These are phyloP conservation scores for Rosa persica DNA, from an alignment of 306 rosid genomes.

Conservation along the genomic window DNA sequence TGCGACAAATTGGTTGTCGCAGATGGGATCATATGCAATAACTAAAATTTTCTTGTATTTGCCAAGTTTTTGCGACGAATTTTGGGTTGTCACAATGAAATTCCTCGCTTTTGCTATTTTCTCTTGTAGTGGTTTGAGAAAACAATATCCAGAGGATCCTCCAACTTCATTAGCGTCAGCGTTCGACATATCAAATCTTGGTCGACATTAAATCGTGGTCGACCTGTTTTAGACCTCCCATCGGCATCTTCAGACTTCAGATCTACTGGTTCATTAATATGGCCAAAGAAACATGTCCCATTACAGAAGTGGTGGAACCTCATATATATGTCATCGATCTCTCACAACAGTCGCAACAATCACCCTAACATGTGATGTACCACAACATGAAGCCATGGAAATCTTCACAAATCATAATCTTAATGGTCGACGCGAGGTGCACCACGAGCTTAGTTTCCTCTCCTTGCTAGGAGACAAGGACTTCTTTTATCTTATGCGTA, in stretches of 20 bases:
- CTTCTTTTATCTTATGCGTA: not conserved
- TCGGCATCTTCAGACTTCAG: not conserved
- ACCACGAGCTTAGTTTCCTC: conserved; percentile 55
- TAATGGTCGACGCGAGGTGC: conserved; percentile 54
- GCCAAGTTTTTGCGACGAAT: too few species aligned
- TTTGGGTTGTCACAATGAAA: too few species aligned
- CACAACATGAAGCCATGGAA: conserved; percentile 60
- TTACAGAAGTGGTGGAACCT: conserved; percentile 73
- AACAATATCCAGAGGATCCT: too few species aligned
- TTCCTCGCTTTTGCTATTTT: too few species aligned
- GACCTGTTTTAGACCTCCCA: not conserved
- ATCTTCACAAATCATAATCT: conserved; percentile 74
- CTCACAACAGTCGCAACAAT: conserved; percentile 52
- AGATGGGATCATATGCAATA: too few species aligned
- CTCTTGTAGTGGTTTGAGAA: too few species aligned
- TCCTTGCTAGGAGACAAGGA: not conserved
- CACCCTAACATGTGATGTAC: conserved; percentile 36
- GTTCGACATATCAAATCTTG: not conserved
- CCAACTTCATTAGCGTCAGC: not conserved
- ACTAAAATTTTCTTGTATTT: too few species aligned
- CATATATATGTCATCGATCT: conserved; percentile 37
- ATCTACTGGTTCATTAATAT: conserved; percentile 3
- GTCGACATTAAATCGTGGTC: not conserved
- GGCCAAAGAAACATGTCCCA: conserved; percentile 78
- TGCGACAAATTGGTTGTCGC: too few species aligned